Percentiles rank a stretch among this genome's conserved stretches.
phyloP scores from a whole-genome alignment of 495 filamentous ascomycete genomes.

The Aspergillus ellipticus region DNA sequence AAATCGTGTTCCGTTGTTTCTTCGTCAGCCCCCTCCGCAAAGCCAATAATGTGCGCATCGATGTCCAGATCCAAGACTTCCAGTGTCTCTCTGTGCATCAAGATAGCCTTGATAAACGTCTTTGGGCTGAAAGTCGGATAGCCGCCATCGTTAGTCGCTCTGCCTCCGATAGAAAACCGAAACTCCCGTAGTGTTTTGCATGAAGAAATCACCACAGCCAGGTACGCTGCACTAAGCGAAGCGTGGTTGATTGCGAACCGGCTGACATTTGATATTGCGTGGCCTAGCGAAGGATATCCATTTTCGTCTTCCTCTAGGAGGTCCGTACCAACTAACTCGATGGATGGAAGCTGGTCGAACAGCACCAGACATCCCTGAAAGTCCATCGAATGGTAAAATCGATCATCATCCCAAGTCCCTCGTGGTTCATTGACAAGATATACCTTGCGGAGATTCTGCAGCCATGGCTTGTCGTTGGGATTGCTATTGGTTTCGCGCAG shows the following conservation, averaged over 20 bases:
- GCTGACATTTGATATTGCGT: slow-evolving; percentile 18
- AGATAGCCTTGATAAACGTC: slow-evolving; percentile 20
- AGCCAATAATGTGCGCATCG: slow-evolving; percentile 1
- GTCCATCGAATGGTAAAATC: slow-evolving; percentile 15
- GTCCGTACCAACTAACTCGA: slow-evolving; percentile 20
- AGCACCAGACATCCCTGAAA: not conserved
- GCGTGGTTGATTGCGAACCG: slow-evolving; percentile 18
- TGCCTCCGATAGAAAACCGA: slow-evolving; percentile 22
- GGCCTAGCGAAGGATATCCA: not conserved
- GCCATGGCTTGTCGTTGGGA: slow-evolving; percentile 10
- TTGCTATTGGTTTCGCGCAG: slow-evolving; percentile 13
- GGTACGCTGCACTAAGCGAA: slow-evolving; percentile 5
- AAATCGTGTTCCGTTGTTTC: slow-evolving; percentile 1
- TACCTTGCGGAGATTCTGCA: slow-evolving; percentile 23
- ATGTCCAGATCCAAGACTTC: slow-evolving; percentile 25
- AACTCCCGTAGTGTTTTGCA: slow-evolving; percentile 20
- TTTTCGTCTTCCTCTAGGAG: slow-evolving; percentile 11
- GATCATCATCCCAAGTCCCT: slow-evolving; percentile 4
- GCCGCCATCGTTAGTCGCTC: slow-evolving; percentile 6
- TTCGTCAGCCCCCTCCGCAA: not conserved
- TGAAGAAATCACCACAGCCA: slow-evolving; percentile 15
- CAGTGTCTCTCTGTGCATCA: slow-evolving; percentile 21
- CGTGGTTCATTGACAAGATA: slow-evolving; percentile 13
- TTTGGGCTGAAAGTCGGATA: slow-evolving; percentile 15
- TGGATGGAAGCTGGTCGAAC: slow-evolving; percentile 21